Percentiles rank a stretch among this genome's conserved stretches.
phyloP scores from a whole-genome alignment of 2,329 filamentous ascomycete species.

The Annulohypoxylon truncatum region DNA sequence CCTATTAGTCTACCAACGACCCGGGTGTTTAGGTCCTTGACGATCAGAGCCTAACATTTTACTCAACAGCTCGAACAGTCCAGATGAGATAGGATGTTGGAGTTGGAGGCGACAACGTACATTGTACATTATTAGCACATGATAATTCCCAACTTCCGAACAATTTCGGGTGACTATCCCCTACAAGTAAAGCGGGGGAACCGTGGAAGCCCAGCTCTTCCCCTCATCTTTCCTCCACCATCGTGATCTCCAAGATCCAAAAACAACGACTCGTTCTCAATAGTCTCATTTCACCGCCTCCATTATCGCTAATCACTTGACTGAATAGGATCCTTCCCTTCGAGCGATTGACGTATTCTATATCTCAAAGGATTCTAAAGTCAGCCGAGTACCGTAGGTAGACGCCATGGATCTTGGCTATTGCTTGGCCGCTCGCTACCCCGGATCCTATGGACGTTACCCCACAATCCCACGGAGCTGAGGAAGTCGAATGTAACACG shows the following conservation, averaged over 20 bases:
- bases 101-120: background rate
- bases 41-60: constrained; percentile 9
- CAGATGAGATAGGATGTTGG: no score
- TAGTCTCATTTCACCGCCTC: constrained; percentile 25
- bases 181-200: constrained; percentile 33
- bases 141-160: constrained; percentile 8
- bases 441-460: constrained; percentile 25
- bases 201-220: constrained; percentile 10
- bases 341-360: constrained; percentile 16
- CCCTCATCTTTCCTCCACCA: constrained; percentile 25
- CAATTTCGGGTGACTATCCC: constrained; percentile 9
- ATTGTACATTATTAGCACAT: constrained; percentile 2
- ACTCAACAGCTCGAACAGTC: background rate
- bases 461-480: constrained; percentile 35
- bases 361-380: background rate
- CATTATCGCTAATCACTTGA: constrained; percentile 17
- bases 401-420: constrained; percentile 8
- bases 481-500: constrained; percentile 31
- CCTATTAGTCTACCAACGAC: background rate
- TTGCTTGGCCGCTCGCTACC: constrained; percentile 25
- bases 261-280: constrained; percentile 10
- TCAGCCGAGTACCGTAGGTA: constrained; percentile 13
- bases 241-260: constrained; percentile 25
- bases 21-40: background rate
- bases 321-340: constrained; percentile 24